Conservation (phyloP, 352 stramenopile genomes). For the Globisporangium yorkense region DNA sequence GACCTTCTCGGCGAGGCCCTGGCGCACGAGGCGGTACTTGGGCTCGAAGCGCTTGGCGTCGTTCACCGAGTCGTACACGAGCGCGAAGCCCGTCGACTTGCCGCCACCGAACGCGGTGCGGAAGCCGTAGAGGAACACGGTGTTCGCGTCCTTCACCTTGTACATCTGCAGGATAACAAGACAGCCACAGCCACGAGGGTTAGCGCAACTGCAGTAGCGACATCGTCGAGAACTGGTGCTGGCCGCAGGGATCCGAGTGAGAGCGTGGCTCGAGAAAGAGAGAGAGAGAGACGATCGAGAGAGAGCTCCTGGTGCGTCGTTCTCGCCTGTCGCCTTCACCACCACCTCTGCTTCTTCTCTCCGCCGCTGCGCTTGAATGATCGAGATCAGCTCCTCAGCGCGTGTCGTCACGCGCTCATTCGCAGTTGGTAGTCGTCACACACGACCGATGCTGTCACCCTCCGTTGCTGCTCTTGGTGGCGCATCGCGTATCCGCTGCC, state of each 20-base stretch:
- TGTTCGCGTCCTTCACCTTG: conserved; percentile 95
- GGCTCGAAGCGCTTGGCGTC: conserved; percentile 98
- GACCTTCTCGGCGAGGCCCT: conserved; percentile 91
- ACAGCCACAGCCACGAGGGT: not conserved
- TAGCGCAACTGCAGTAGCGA: not conserved
- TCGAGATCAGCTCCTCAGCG: not conserved
- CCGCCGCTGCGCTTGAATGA: not conserved
- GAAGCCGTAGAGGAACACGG: conserved; percentile 97
- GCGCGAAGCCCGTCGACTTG: conserved; percentile 96
- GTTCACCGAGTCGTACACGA: conserved; percentile 99
- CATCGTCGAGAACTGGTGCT: not conserved
- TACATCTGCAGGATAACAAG: conserved; percentile 69
- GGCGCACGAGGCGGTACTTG: conserved; percentile 95
- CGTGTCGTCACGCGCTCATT: not conserved
- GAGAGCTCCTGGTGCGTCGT: not conserved
- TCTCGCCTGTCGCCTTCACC: not conserved
- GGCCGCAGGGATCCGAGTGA: not conserved
- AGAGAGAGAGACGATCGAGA: not conserved
- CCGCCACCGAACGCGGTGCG: conserved; percentile 96
- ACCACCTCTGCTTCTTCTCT: not conserved
- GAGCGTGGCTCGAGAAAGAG: not conserved
- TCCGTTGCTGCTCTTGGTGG: not conserved
- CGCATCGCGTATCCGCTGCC: not conserved
- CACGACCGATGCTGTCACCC: not conserved
- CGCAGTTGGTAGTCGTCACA: not conserved